A percentile compares a stretch with the other conserved stretches of the same genome.
Conservation (phyloP, 1,284 basidiomycete species). For the Anthracocystis setariae region DNA sequence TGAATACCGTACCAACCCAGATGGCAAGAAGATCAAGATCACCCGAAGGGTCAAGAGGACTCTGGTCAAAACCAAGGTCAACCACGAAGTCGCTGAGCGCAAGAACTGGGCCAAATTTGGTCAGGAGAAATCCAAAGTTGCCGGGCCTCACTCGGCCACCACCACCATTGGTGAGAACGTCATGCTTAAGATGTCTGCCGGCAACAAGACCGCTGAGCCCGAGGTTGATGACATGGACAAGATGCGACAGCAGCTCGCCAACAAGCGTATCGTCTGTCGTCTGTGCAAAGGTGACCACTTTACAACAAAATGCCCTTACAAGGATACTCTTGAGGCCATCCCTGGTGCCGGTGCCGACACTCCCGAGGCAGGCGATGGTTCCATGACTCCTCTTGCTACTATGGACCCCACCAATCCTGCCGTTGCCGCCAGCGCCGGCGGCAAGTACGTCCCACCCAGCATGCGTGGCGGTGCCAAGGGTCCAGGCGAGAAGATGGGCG, state of each 20-base stretch:
- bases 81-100: slow-evolving; percentile 90
- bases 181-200: slow-evolving; percentile 82
- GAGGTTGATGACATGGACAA: slow-evolving; percentile 79
- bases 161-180: slow-evolving; percentile 96
- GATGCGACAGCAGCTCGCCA: slow-evolving; percentile 77
- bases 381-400: slow-evolving; percentile 69
- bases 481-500: slow-evolving; percentile 82
- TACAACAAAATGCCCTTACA: slow-evolving; percentile 98
- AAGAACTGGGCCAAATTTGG: slow-evolving; percentile 96
- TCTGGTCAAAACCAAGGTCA: slow-evolving; percentile 90
- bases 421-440: slow-evolving; percentile 67
- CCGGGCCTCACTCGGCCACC: slow-evolving; percentile 84
- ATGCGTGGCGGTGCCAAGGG: slow-evolving; percentile 77
- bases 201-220: slow-evolving; percentile 72
- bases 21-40: slow-evolving; percentile 92
- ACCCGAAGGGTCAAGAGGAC: slow-evolving; percentile 87
- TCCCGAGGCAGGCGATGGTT: slow-evolving; percentile 71
- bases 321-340: slow-evolving; percentile 79
- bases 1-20: slow-evolving; percentile 86
- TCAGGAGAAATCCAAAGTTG: slow-evolving; percentile 83
- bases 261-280: slow-evolving; percentile 89
- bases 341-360: slow-evolving; percentile 72
- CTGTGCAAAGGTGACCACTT: slow-evolving; percentile 97
- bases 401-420: slow-evolving; percentile 64
- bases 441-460: slow-evolving; percentile 93